phyloP scores from a whole-genome alignment of 1,139 yeast species.

The Nakaseomyces nivariensis region DNA sequence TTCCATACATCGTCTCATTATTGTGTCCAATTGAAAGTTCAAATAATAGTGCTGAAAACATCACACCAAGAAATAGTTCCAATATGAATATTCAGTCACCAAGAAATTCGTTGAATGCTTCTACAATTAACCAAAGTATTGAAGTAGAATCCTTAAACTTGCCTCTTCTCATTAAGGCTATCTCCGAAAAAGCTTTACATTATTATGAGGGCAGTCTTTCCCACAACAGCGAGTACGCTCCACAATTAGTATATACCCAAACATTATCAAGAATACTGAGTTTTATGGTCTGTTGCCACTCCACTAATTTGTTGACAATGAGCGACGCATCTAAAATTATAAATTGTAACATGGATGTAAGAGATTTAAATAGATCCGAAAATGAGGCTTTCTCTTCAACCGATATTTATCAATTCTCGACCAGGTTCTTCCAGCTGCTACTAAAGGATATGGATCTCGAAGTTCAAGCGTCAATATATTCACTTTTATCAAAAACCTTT shows the following conservation, averaged over 20 bases:
- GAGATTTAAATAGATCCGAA: conserved; percentile 8
- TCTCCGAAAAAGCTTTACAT: conserved; percentile 42
- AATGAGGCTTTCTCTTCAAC: conserved; percentile 29
- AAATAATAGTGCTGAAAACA: conserved; percentile 6
- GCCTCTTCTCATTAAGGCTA: conserved; percentile 44
- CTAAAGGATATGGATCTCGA: conserved; percentile 36
- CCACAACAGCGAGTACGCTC: conserved; percentile 66
- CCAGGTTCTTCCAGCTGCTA: conserved; percentile 35
- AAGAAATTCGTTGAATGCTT: conserved; percentile 31
- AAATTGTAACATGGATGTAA: conserved; percentile 4
- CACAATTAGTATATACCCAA: conserved; percentile 73
- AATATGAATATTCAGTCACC: conserved; percentile 31
- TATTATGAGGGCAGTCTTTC: conserved; percentile 52
- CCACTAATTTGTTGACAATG: conserved; percentile 34
- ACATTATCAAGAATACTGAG: conserved; percentile 54
- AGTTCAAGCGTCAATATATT: conserved; percentile 54
- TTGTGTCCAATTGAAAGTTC: conserved; percentile 22
- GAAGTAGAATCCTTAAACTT: conserved; percentile 19
- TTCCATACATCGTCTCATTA: conserved; percentile 41
- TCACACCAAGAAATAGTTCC: conserved; percentile 20
- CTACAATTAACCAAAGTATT: conserved; percentile 3
- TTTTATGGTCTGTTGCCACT: conserved; percentile 47
- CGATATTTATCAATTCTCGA: conserved; percentile 45
- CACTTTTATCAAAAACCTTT: conserved; percentile 58
- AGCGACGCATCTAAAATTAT: conserved; percentile 30